Evolutionary conservation across 2,329 filamentous ascomycete genomes (phyloP).

Genomic region (Aspergillus fischeri): DNA sequence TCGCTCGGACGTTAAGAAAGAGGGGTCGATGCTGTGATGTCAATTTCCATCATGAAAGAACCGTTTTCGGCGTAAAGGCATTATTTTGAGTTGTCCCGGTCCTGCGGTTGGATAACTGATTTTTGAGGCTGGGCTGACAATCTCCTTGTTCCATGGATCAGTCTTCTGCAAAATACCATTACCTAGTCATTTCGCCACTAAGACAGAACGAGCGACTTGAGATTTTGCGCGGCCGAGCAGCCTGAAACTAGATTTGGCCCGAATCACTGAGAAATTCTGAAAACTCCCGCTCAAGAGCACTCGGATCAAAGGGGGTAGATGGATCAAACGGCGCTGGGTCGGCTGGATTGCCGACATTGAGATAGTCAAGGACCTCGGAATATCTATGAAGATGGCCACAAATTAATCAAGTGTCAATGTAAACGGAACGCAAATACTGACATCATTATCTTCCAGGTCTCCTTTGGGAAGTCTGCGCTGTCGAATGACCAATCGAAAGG

Average conservation of each 20-base stretch:
- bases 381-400: constrained; percentile 59
- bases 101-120: neutral
- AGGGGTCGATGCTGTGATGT: constrained; percentile 2
- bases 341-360: constrained; percentile 71
- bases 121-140: neutral
- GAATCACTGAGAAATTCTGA: neutral
- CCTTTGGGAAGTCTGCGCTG: constrained; percentile 89
- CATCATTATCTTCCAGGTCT: constrained; percentile 99
- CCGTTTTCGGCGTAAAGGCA: neutral
- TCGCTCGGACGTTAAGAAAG: neutral
- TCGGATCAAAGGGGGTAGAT: neutral
- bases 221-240: neutral
- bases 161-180: neutral
- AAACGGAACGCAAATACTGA: constrained; percentile 44
- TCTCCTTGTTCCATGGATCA: neutral
- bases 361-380: constrained; percentile 96
- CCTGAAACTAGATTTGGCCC: neutral
- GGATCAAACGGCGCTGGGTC: neutral
- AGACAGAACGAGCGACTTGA: neutral
- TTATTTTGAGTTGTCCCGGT: neutral
- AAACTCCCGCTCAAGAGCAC: neutral
- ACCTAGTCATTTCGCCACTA: neutral
- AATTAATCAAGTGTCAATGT: neutral
- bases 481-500: constrained; percentile 99
- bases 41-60: neutral